Evolutionary conservation across 805 yeast genomes (phyloP), one percentile per base, ranked within the genome.

Genomic region (Candida ulmi): DNA sequence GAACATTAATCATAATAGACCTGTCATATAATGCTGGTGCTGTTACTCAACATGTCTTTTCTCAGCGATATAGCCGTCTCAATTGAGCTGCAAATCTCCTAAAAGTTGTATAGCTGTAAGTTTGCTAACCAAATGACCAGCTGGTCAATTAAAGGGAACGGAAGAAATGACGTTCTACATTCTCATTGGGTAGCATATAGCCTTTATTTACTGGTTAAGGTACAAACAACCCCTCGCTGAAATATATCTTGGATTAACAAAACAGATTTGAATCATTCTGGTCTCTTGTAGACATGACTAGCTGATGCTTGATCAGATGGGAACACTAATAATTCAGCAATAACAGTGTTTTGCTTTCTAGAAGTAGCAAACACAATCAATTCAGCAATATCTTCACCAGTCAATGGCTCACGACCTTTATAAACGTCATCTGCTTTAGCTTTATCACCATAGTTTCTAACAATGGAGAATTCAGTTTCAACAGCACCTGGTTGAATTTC

Each of bases 291-390:
- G 27, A 82, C 61, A 55, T 82, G 86, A 50, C 69, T 64, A 8
- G 95, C 79, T 43, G 85, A 73, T 4, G 95, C 96, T 68, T 90
- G 97, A 66, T 84, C 81, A 34, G 80, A 74, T 15, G 96, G 86
- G 66, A 88, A 86, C 11, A 91, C 80, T 58, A 90, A 69, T 15
- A 87, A 70, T 58, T 88, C 95, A 3, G 84, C 83, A 53, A 78
- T 60, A 4, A 78, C 84, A 1, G 81, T 75, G 53, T 76, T 78
- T 42, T 64, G 64, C 50, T 67, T 72, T 65, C 83, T 73, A 2
- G 82, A 67, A 24, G 77, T 66, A 3, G 76, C 73, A 48, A 74
- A 78, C 5, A 74, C 76, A 50, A 78, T 75, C 44, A 76, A 51
- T 45, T 79, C 84, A 5, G 83, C 82, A 49, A 78, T 69, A 51